Evolutionary conservation across 306 rosid genomes (phyloP), one percentile per base, ranked within the genome.

Genomic region (Hippophae rhamnoides): DNA sequence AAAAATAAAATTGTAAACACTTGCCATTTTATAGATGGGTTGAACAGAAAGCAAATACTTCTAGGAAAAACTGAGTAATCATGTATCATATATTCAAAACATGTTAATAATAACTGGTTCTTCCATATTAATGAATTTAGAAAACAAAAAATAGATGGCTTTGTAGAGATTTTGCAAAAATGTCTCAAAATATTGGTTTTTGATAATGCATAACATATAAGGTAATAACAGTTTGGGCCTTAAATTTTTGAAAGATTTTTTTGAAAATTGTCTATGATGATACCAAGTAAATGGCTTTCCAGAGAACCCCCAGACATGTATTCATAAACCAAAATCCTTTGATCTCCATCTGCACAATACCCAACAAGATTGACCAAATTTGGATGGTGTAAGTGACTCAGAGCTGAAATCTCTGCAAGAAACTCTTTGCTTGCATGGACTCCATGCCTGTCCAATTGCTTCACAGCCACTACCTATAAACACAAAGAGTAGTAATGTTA

Each of bases 341-440:
- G 98, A 69, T 90, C 98, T 10, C 98, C 98, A 47, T 90, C 98
- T 54, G 95, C 92, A 67, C 98, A 90, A 57, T 90, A 87, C 38
- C 98, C 98, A 26, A 72, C 62, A 43, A 90, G 86, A 65, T 83
- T 81, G 57, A 83, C 87, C 31, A 90, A 77, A 70, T 83, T 90
- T 1, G 82, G 86, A 78, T 87, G 95, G 62, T 73, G 79, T 56
- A 87, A 60, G 60, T 72, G 84, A 69, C 96, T 83, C 27, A 87
- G 65, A 59, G 57, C 66, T 63, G 71, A 72, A 66, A 90, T 87
- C 69, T 85, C 98, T 38, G 51, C 74, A 51, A 90, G 74, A 62
- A 90, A 90, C 26, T 90, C 96, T 75, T 81, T 90, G 62, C 69
- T 72, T 11, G 83, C 98, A 40, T 83, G 92, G 42, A 72, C 10